Conservation (phyloP, 2,329 filamentous ascomycete genomes). For the Aspergillus viridinutans region DNA sequence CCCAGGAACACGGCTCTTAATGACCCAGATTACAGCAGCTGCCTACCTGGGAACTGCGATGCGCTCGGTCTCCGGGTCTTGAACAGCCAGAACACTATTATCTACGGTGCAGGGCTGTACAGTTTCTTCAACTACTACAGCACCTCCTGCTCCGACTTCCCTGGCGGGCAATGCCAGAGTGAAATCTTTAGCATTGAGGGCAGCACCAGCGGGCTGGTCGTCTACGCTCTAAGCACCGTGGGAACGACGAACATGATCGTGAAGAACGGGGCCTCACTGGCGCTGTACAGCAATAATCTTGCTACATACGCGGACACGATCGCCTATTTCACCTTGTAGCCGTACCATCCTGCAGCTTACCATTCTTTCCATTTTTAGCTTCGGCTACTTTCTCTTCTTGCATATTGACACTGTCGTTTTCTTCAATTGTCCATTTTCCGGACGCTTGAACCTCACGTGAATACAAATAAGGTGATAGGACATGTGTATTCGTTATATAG, state of each 20-base stretch:
- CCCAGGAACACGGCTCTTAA: slow-evolving; percentile 25
- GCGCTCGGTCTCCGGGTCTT: slow-evolving; percentile 49
- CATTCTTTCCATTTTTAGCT: neutral
- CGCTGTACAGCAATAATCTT: slow-evolving; percentile 45
- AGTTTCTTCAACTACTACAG: slow-evolving; percentile 54
- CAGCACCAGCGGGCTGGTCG: slow-evolving; percentile 23
- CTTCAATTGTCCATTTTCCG: neutral
- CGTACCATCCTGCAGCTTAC: neutral
- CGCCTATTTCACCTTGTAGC: slow-evolving; percentile 32
- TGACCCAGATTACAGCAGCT: slow-evolving; percentile 34
- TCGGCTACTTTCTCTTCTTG: neutral
- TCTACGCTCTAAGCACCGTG: slow-evolving; percentile 50
- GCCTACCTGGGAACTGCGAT: slow-evolving; percentile 31
- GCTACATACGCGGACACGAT: slow-evolving; percentile 44
- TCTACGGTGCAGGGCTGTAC: slow-evolving; percentile 53
- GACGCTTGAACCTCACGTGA: neutral
- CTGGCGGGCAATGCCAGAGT: slow-evolving; percentile 44
- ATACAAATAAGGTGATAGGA: neutral
- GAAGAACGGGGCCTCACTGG: slow-evolving; percentile 41
- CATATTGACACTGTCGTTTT: neutral
- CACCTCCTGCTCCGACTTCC: slow-evolving; percentile 39
- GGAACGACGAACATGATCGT: slow-evolving; percentile 45
- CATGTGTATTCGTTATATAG: slow-evolving; percentile 5
- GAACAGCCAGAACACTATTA: slow-evolving; percentile 39
- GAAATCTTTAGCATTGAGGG: slow-evolving; percentile 47